These are phyloP conservation scores for Periglandula ipomoeae DNA, from an alignment of 2,329 filamentous ascomycete species.

Conservation along the genomic window DNA sequence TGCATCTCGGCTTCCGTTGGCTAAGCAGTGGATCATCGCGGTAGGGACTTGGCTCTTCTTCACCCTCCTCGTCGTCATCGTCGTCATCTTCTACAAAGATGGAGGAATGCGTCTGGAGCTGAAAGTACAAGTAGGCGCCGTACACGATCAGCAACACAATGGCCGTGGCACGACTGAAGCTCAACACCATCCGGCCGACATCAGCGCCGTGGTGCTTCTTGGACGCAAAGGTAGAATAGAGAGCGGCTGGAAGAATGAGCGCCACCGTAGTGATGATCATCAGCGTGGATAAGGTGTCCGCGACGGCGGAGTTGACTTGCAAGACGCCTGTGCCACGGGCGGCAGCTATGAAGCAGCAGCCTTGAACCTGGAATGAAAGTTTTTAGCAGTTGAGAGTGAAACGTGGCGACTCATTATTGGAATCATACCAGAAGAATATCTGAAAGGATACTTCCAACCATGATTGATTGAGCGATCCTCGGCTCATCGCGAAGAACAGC, in stretches of 20 bases:
- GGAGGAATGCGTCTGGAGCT: slow-evolving; percentile 11
- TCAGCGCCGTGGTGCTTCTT: neutral
- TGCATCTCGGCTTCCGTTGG: slow-evolving; percentile 5
- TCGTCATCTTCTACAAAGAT: slow-evolving; percentile 9
- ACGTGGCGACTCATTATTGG: neutral
- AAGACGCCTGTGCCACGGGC: slow-evolving; percentile 10
- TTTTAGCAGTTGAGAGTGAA: neutral
- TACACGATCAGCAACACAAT: slow-evolving; percentile 10
- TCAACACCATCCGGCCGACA: slow-evolving; percentile 8
- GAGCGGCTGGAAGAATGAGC: slow-evolving; percentile 10
- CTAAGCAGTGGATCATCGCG: neutral
- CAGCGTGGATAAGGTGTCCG: slow-evolving; percentile 11
- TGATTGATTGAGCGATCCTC: slow-evolving; percentile 10
- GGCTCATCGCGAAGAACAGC: slow-evolving; percentile 10
- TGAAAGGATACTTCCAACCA: slow-evolving; percentile 12
- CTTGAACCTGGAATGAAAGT: slow-evolving; percentile 7
- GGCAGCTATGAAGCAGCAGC: slow-evolving; percentile 11
- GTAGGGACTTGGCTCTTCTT: neutral
- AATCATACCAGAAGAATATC: slow-evolving; percentile 10
- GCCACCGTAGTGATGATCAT: slow-evolving; percentile 12
- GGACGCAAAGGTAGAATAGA: slow-evolving; percentile 7
- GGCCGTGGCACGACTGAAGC: slow-evolving; percentile 11
- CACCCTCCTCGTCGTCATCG: neutral
- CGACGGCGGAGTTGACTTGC: slow-evolving; percentile 10
- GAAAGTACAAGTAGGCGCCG: slow-evolving; percentile 10